phyloP scores from a whole-genome alignment of 257 asterid genomes.

The Leonotis leonurus region DNA sequence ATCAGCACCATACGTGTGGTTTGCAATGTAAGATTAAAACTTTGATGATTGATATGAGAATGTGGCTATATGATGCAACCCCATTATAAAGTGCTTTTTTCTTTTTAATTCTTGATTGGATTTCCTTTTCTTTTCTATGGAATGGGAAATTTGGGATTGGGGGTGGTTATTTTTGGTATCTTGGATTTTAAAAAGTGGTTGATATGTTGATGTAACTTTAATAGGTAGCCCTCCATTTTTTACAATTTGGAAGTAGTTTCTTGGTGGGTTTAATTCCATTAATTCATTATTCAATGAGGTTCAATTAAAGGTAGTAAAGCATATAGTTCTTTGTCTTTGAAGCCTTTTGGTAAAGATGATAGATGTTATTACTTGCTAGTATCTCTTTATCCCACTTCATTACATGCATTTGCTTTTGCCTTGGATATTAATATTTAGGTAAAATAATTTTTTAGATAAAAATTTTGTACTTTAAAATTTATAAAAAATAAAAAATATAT shows the following conservation, averaged over 20 bases:
- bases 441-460: too few species aligned
- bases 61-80: slow-evolving; percentile 50
- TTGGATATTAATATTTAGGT: too few species aligned
- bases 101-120: too few species aligned
- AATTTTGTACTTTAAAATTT: too few species aligned
- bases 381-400: too few species aligned
- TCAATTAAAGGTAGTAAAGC: background rate
- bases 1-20: slow-evolving; percentile 34
- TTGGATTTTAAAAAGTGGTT: slow-evolving; percentile 33
- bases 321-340: background rate
- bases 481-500: too few species aligned
- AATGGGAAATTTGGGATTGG: too few species aligned
- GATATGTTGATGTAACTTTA: slow-evolving; percentile 48
- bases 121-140: too few species aligned
- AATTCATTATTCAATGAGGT: too few species aligned
- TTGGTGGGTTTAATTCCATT: background rate
- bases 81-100: slow-evolving; percentile 28
- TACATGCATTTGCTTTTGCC: too few species aligned
- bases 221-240: slow-evolving; percentile 27
- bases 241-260: background rate
- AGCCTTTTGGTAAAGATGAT: background rate
- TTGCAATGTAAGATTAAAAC: slow-evolving; percentile 1
- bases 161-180: background rate
- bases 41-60: slow-evolving; percentile 32
- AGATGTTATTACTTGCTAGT: background rate